Base-by-base conservation (phyloP, 2,329 filamentous ascomycete species). In the Xylariaceae sp. region DNA sequence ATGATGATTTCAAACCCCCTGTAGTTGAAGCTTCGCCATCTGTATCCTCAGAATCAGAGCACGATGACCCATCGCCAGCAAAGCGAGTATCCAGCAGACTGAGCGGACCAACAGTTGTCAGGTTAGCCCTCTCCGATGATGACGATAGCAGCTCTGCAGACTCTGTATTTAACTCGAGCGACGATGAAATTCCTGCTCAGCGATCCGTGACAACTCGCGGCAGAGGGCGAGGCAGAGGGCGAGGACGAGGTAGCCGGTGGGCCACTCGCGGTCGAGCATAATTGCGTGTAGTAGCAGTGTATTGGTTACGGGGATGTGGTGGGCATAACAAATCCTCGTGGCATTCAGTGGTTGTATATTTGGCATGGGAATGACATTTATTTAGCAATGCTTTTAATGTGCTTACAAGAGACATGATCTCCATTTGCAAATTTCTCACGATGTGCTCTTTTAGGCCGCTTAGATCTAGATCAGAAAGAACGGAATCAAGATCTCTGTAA, bases 161-260 rank as follows among this genome's bases (percentile, higher is more conserved):
- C 9, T 65, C 65, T 17, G 56, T 12, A 9, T 61, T 53, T 12
- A 46, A 56, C 31, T 58, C 56, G 24, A 60, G 62, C 16, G 61
- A 65, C 12, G 59, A 60, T 21, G 61, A 64, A 5, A 59, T 51
- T 7, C 64, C 62, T 1, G 50, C 53, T 3, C 59, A 23, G 44
- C 33, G 31, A 31, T 17, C 60, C 65, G 28, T 75, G 72, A 47
- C 82, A 78, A 14, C 80, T 73, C 2, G 82, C 81, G 62, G 84
- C 50, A 43, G 56, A 9, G 16, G 65, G 40, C 4, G 53, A 33
- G 63, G 55, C 12, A 58, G 65, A 28, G 61, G 56, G 21, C 31
- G 53, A 46, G 61, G 57, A 26, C 33, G 53, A 46, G 43, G 37
- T 14, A 51, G 63, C 24, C 55, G 62, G 24, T 57, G 56, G 52